Base-by-base conservation (phyloP, 1,284 basidiomycete species). In the Hypsizygus ulmarius region DNA sequence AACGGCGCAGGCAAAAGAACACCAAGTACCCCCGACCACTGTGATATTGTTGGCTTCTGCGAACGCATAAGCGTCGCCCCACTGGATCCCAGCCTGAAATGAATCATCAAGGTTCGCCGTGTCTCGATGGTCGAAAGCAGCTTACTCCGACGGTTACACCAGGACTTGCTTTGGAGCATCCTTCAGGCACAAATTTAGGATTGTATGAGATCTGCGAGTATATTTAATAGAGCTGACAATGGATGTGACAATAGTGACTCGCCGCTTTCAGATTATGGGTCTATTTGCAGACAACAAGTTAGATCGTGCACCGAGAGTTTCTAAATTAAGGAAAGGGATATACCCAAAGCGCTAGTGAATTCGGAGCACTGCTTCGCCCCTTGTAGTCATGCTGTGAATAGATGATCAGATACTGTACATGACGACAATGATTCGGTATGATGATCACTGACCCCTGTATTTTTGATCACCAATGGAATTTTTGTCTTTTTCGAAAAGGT, bases 381-480 rank as follows among this genome's bases (percentile, higher is more conserved):
- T 69, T 67, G 53, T 73, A 75, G 52, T 76, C 74, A 50, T 76
- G 74, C 69, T 74, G 39, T 15, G 21, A 7, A 7, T 12, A 40
- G 19, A 30, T 33, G 27, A 39, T n/a, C 6, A 25, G 28, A 16
- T 37, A 18, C 18, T 28, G 38, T 19, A 10, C 9, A 25, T 5
- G 19, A 28, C 16, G 14, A 25, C 4, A n/a, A 30, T 11, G 33
- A 25, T 8, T 6, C 5, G 39, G 16, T 14, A 11, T 30, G n/a
- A 25, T 4, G 12, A 36, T n/a, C n/a, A 58, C 70, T 56, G 50
- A 75, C 74, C 16, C 76, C 77, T 9, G 74, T 75, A 55, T 79
- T 79, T 52, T 77, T 76, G 16, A 79, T 63, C 3, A 73, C 70
- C 15, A 79, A 52, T 5, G 72, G 73, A 8, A 75, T 59, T 11